Base-by-base conservation (phyloP, 2,329 filamentous ascomycete genomes). In the Trichoderma hamatum region DNA sequence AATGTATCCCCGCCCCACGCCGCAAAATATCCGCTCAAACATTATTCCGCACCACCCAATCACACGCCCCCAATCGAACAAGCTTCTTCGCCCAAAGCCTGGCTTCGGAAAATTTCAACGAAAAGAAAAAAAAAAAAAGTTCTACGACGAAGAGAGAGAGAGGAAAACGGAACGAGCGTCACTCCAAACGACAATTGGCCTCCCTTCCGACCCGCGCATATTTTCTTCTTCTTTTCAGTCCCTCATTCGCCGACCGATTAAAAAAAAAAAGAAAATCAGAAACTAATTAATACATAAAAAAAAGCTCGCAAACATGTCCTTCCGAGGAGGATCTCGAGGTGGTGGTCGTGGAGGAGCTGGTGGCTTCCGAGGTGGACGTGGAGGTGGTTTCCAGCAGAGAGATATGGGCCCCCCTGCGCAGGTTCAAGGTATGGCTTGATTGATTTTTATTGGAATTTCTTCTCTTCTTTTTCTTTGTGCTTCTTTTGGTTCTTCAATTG, bases 321-420 rank as follows among this genome's bases (percentile, higher is more conserved):
- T 81, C 76, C 78, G 67, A 55, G 67, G 67, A 43, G 67, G 67
- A n/a, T 59, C 54, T 69, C 76, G 78, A 71, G 76, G 78, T 70
- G 75, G 78, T 58, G 75, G 78, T 46, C 65, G 67, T 54, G 67
- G 67, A 65, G 67, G 67, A 46, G 34, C 61, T 60, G 77, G 78
- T 70, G 76, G 78, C 70, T 76, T 76, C 70, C 76, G 78, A 71
- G 78, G 79, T 69, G 78, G 79, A 72, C 78, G 79, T 72, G 78
- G 79, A 61, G 79, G 79, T 72, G 78, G 79, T 68, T 81, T 77
- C 77, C 77, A 78, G 71, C 79, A 80, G 75, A 76, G 79, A 70
- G 79, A 81, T 72, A 77, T 80, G 74, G 79, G 79, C 51, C 79
- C 79, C 68, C 79, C 79, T 65, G 79, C 78, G 46, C 73, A 75